Percentiles rank a stretch among this genome's conserved stretches.
Evolutionary conservation across 1,139 yeast genomes (phyloP).

Genomic region (Candida sojae): DNA sequence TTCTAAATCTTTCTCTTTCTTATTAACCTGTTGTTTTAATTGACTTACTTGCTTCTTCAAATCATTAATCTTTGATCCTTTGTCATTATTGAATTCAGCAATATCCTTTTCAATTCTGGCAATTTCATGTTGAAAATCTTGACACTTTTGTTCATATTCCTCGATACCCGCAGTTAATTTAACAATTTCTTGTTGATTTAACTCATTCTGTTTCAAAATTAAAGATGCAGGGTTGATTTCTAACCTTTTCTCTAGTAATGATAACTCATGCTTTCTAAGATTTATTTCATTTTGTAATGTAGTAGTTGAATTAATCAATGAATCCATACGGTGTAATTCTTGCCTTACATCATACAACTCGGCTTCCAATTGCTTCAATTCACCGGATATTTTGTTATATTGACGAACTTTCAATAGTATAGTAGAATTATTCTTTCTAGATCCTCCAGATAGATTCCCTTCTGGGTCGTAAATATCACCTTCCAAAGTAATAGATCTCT

Average conservation of each 20-base stretch:
- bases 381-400: constrained; percentile 53
- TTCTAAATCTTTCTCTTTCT: constrained; percentile 46
- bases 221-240: constrained; percentile 62
- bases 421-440: constrained; percentile 61
- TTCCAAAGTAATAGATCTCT: constrained; percentile 87
- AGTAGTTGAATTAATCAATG: constrained; percentile 52
- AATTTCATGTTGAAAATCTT: constrained; percentile 45
- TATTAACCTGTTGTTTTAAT: constrained; percentile 36
- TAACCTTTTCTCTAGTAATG: constrained; percentile 60
- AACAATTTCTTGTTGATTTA: constrained; percentile 51
- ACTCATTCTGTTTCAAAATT: constrained; percentile 52
- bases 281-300: constrained; percentile 66
- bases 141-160: constrained; percentile 29
- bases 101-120: constrained; percentile 69
- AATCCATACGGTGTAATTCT: constrained; percentile 47
- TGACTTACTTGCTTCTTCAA: constrained; percentile 56
- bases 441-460: constrained; percentile 97
- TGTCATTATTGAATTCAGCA: constrained; percentile 76
- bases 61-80: constrained; percentile 75
- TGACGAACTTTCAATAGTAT: constrained; percentile 68
- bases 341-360: constrained; percentile 43
- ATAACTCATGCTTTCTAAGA: constrained; percentile 67
- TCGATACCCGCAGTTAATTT: constrained; percentile 41
- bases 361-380: constrained; percentile 37
- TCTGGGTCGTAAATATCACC: constrained; percentile 97